A percentile compares a stretch with the other conserved stretches of the same genome.
Conservation (phyloP, 176 grass and related monocot species). For the Cenchrus americanus region DNA sequence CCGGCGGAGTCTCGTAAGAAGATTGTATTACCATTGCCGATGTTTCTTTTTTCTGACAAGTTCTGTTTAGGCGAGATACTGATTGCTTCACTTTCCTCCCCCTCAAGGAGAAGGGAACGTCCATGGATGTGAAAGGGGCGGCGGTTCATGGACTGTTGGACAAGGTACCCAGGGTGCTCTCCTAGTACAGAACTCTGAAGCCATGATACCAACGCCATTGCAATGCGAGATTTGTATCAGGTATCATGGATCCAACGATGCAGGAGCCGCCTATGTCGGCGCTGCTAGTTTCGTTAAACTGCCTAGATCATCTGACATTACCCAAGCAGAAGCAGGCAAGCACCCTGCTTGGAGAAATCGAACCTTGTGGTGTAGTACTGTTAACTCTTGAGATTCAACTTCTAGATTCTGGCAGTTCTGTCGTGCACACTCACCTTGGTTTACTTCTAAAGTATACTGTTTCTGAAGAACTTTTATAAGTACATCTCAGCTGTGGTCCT, state of each 20-base stretch:
- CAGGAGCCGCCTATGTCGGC: background rate
- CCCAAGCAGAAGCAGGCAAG: background rate
- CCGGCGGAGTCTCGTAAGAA: background rate
- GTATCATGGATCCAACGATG: background rate
- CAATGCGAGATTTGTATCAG: background rate
- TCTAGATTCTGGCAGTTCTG: conserved; percentile 4
- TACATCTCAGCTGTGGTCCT: background rate
- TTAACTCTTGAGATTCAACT: background rate
- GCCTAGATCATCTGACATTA: background rate
- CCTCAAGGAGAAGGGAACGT: conserved; percentile 50
- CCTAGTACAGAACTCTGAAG: conserved; percentile 15
- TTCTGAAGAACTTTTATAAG: background rate
- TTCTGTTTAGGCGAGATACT: conserved; percentile 2
- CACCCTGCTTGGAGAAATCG: conserved; percentile 15
- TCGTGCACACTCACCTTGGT: background rate
- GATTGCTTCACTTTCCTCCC: conserved; percentile 20
- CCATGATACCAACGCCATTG: background rate
- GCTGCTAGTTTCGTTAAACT: background rate
- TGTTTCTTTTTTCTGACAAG: background rate
- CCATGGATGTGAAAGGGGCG: conserved; percentile 51
- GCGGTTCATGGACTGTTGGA: conserved; percentile 47
- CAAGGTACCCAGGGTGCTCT: conserved; percentile 40
- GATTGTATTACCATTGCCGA: background rate
- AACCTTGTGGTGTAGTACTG: background rate
- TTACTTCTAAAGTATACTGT: background rate